Base-by-base conservation (phyloP, 306 rosid species). In the Spatholobus suberectus region DNA sequence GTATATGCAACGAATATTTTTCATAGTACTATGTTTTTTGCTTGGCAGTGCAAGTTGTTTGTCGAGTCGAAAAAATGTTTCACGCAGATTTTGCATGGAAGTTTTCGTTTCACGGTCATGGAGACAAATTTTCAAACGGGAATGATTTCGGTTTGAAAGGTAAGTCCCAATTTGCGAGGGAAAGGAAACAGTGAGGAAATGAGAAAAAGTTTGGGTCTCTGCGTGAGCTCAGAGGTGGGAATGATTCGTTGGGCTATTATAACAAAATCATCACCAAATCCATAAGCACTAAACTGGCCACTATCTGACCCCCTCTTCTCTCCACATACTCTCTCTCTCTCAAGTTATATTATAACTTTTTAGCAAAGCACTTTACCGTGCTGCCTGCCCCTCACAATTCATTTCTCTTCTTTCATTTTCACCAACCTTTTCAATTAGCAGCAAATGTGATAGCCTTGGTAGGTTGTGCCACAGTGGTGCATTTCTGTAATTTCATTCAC, bases 51-150 rank as follows among this genome's bases (percentile, higher is more conserved):
- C 38, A 51, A 29, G 14, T 26, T 40, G 59, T 70, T 83, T 75
- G 47, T 69, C 59, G 69, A 71, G 87, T 86, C 81, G 79, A 49
- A 76, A 21, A 77, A 61, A 37, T 7, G 52, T 55, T 67, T 54
- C 5, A 71, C 51, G 69, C 86, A 82, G 43, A 81, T 81, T 43
- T 75, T 90, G 96, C 92, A 89, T 92, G 91, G 73, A 73, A 59
- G 63, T 85, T 49, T n/a, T 49, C 44, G 77, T 49, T 76, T 79
- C 66, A 51, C 59, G 90, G 92, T 82, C 78, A 38, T 51, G 91
- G 94, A 72, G 97, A 92, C 97, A 92, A 88, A 78, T 81, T 47
- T 94, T 94, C 94, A 87, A 91, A 91, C n/a, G 81, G 40, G 20
- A 91, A 92, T 94, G 89, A 94, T 94, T 89, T 82, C 21, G 80